Evolutionary conservation across 371 early-diverging fungal genomes (phyloP), one percentile per base, ranked within the genome.

Genomic region (Mucor mucedo): DNA sequence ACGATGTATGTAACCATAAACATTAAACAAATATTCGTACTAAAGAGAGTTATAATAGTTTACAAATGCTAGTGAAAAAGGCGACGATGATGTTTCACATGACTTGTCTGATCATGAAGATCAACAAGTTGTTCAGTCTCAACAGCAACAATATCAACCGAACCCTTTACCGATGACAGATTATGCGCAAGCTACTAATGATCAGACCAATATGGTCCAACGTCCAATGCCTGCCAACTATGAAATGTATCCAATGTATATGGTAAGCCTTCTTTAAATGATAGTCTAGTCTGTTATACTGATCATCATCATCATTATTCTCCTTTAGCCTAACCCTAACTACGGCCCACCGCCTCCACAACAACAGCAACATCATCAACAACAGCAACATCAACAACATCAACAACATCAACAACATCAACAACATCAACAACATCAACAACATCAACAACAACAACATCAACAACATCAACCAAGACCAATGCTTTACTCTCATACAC

Each of bases 1-100:
- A 78, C 29, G 89, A 89, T 58, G 86, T 87, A 74, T 66, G 77
- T 75, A 30, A 44, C 21, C 16, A 30, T 28, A 13, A 50, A 13
- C 27, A 50, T 30, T 28, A 32, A 30, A 28, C 27, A 48, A 27
- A 7, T 21, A 21, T 6, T 5, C 9, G 5, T 47, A 27, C 21
- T 47, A 5, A 29, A 30, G 28, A 9, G 11, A 14, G 8, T 38
- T 65, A 40, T 21, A 38, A 11, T 58, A 70, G 70, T 70, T 70
- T 47, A 60, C 58, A 14, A 63, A 58, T 59, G 54, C 52, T 27
- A 64, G 58, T 27, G 67, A 70, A 28, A 55, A 62, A 29, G 52
- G 66, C 13, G 60, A 57, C 28, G 66, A 66, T 13, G 66, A 61
- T 29, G 50, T 58, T 13, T 58, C 58, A 4, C 52, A 67, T n/a